Base-by-base conservation (phyloP, 805 yeast genomes). In the Saccharomyces jurei region DNA sequence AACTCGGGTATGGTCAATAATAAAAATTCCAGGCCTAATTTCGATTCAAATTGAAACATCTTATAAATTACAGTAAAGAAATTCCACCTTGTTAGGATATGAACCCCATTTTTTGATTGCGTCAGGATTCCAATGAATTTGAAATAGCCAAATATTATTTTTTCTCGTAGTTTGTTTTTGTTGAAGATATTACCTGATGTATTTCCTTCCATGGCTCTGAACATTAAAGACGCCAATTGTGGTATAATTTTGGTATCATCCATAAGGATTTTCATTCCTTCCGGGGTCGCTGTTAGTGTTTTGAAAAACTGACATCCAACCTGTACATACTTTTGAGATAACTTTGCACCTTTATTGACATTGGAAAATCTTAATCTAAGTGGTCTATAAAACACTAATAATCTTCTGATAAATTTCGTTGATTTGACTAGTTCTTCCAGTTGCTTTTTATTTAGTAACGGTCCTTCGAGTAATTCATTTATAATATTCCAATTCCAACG, bases 401-500 rank as follows among this genome's bases (percentile, higher is more conserved):
- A 67, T 54, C 97, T 73, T 65, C 92, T 91, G 66, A 91, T 77
- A 63, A 94, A 89, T 63, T 91, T 92, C 0, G 97, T 89, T 2
- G 86, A 84, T 61, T 79, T 82, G 36, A 83, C 76, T 1, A 86
- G 74, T 54, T 92, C 98, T 31, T 89, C 96, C 47, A 94, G 75
- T 50, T 89, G 74, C 58, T 76, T 81, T 0, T 87, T 84, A 62
- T 81, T 84, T 55, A 81, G 69, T n/a, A 94, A 70, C 0, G 97
- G 96, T 0, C 97, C 97, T 60, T 80, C 84, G 60, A 89, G 78
- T n/a, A 94, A 71, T 55, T 83, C 86, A 17, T 80, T 73, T 0
- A 94, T 74, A 0, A 84, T 73, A 27, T 78, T 80, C 96, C 97
- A 91, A 63, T 90, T 84, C 99, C 99, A 94, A 51, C 81, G 82